A percentile compares a stretch with the other conserved stretches of the same genome.
These are phyloP conservation scores for Fusarium aywerte DNA, from an alignment of 2,329 filamentous ascomycete species.

Conservation along the genomic window DNA sequence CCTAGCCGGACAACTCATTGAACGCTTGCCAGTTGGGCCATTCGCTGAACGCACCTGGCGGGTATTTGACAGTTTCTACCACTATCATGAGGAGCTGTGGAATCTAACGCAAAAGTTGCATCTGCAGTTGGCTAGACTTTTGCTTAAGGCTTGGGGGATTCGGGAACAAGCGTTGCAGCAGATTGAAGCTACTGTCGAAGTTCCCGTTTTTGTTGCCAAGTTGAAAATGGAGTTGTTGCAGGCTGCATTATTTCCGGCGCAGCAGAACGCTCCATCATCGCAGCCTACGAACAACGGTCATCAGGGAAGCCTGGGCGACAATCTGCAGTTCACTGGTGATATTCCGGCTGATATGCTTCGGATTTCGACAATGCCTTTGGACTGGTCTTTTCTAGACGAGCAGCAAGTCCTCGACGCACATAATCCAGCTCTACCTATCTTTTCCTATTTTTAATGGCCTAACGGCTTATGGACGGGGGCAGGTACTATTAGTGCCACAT, in stretches of 20 bases:
- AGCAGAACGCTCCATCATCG: accelerated
- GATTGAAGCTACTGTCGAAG: not conserved
- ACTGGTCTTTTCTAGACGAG: not conserved
- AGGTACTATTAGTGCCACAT: too few species aligned
- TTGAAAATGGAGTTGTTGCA: not conserved
- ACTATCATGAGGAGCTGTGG: slow-evolving; percentile 4
- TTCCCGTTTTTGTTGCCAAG: not conserved
- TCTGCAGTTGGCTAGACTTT: not conserved
- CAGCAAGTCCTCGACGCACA: not conserved
- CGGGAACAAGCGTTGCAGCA: not conserved
- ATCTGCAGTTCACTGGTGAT: not conserved
- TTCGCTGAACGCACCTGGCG: slow-evolving; percentile 13
- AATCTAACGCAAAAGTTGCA: not conserved
- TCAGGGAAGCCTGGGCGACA: not conserved
- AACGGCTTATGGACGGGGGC: not conserved
- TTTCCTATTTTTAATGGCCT: slow-evolving; percentile 7
- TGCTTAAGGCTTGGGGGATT: slow-evolving; percentile 1
- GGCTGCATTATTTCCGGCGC: not conserved
- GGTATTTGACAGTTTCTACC: slow-evolving; percentile 4
- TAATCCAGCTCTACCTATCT: slow-evolving; percentile 8
- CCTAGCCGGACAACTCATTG: not conserved
- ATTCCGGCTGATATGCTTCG: not conserved
- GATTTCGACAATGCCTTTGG: not conserved
- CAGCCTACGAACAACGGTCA: not conserved
- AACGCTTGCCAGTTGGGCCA: not conserved